Conservation (phyloP, 768 basidiomycete genomes). For the Agaricus sinodeliciosus region DNA sequence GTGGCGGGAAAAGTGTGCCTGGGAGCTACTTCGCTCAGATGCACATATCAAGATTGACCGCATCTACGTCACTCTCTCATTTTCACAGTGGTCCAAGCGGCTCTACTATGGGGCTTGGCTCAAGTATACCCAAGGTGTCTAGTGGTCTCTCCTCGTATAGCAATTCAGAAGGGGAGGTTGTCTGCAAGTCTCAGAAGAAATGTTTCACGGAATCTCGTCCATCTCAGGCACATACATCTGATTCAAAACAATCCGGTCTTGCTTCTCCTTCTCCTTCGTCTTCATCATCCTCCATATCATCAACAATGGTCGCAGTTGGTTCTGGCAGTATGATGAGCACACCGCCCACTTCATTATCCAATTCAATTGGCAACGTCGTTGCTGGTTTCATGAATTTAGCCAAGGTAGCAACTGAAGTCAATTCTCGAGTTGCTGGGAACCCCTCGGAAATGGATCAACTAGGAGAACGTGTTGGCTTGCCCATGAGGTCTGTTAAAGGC, state of each 20-base stretch:
- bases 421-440: slow-evolving; percentile 14
- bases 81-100: slow-evolving; percentile 19
- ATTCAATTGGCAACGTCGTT: slow-evolving; percentile 38
- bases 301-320: slow-evolving; percentile 29
- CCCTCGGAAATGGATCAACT: not conserved
- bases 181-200: slow-evolving; percentile 1
- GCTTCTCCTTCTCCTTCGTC: slow-evolving; percentile 38
- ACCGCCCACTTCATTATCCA: slow-evolving; percentile 49
- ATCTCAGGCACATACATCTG: slow-evolving; percentile 7
- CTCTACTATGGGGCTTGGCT: slow-evolving; percentile 27
- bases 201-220: not conserved
- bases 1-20: slow-evolving; percentile 31
- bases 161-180: not conserved
- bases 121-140: slow-evolving; percentile 33
- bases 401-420: slow-evolving; percentile 22
- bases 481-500: slow-evolving; percentile 24
- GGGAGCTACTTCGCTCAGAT: slow-evolving; percentile 37
- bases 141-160: slow-evolving; percentile 30
- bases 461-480: slow-evolving; percentile 15
- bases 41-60: slow-evolving; percentile 28
- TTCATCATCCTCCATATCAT: slow-evolving; percentile 47
- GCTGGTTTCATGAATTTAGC: slow-evolving; percentile 32
- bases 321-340: slow-evolving; percentile 44
- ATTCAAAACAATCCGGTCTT: slow-evolving; percentile 2
- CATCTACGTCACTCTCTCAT: slow-evolving; percentile 16